Evolutionary conservation across 2,329 filamentous ascomycete genomes (phyloP).

Genomic region (Xylaria sp.): DNA sequence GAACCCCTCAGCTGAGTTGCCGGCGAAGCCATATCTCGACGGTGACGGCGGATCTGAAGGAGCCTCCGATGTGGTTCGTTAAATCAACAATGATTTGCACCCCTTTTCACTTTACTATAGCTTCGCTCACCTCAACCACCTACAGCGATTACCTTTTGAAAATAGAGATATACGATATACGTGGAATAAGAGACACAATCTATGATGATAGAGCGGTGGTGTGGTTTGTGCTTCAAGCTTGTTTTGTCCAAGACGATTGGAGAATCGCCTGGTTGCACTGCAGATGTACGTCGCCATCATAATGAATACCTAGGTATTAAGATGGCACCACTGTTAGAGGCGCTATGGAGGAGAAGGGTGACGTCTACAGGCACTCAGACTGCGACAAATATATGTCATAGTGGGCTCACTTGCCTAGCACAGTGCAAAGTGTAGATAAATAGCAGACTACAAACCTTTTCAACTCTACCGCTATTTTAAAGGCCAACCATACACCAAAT

Average conservation of each 20-base stretch:
- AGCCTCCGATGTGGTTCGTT: not conserved
- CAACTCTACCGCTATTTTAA: too few species aligned
- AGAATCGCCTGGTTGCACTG: not conserved
- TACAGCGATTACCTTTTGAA: conserved; percentile 3
- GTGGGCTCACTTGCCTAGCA: conserved; percentile 13
- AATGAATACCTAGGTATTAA: too few species aligned
- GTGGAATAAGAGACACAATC: not conserved
- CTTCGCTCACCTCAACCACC: conserved; percentile 3
- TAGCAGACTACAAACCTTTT: too few species aligned
- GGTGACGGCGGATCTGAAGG: not conserved
- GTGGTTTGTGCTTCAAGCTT: not conserved
- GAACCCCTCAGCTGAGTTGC: conserved; percentile 69
- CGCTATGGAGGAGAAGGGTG: not conserved
- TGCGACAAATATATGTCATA: conserved; percentile 28
- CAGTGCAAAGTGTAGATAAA: not conserved
- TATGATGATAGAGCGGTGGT: not conserved
- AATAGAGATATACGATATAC: not conserved
- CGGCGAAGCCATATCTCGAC: conserved; percentile 26
- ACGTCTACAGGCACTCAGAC: not conserved
- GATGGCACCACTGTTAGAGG: not conserved
- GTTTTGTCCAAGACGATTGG: conserved; percentile 1
- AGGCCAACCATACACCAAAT: too few species aligned
- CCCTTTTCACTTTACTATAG: not conserved
- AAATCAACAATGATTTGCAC: not conserved
- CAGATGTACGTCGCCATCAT: not conserved